Evolutionary conservation across 306 rosid species (phyloP), one percentile per base, ranked within the genome.

Genomic region (Lablab purpureus): DNA sequence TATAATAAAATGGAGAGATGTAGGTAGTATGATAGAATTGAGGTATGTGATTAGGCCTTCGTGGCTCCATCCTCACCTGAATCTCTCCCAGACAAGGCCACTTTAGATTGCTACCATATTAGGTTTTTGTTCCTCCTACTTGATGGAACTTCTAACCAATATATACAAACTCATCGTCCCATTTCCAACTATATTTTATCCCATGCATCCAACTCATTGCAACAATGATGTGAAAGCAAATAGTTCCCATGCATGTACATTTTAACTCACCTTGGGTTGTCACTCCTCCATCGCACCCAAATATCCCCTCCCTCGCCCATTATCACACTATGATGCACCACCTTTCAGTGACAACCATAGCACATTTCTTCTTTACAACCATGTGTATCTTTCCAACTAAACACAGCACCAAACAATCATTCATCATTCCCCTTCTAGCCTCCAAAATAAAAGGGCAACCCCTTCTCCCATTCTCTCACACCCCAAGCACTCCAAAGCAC

Each of bases 101-200:
- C 67, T 50, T 22, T 4, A 32, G 43, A 37, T 30, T 60, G 41
- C 74, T 62, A 49, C 52, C 13, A 67, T 46, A 55, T 11, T 32
- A 36, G 6, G 40, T 71, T 74, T 32, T 28, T 17, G 14, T 10
- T 52, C 41, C 40, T 28, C 49, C 32, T 21, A 6, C 34, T 27
- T 74, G 84, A 80, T 84, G 66, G 75, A 84, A 80, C 64, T 62
- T 8, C 73, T 9, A 15, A 80, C 81, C 84, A 41, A 67, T 27
- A 37, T 37, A 27, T 37, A 37, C 77, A 67, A 46, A 27, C 12
- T 6, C 75, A 28, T 80, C 52, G 2, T 28, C 79, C 54, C 74
- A 49, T 74, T 51, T 51, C 62, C 22, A 78, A 21, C 47, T 40
- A 34, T 65, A 47, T 47, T 34, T 32, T 41, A 45, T 62, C 25